Conservation (phyloP, 75 land plant species). For the Selaginella tamariscina region DNA sequence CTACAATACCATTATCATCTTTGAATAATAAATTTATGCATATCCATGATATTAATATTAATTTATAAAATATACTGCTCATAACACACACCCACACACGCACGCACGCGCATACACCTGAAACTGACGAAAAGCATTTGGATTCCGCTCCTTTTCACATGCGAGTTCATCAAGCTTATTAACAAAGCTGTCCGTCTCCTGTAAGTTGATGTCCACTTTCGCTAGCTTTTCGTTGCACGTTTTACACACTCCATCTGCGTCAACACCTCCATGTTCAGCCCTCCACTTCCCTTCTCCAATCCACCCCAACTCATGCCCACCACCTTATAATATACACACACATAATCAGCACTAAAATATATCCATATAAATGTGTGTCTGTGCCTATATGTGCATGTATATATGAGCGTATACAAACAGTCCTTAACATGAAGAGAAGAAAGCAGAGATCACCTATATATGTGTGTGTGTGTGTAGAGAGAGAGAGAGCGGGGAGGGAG, state of each 20-base stretch:
- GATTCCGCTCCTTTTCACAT: conserved; percentile 40
- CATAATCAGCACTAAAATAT: too few species aligned
- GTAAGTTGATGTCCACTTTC: conserved; percentile 66
- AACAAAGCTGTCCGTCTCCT: conserved; percentile 79
- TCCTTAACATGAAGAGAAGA: too few species aligned
- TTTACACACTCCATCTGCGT: conserved; percentile 40
- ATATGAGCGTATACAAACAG: too few species aligned
- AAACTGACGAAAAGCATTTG: conserved; percentile 45
- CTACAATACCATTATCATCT: not conserved
- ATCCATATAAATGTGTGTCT: too few species aligned
- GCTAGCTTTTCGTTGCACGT: conserved; percentile 52
- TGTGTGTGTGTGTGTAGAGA: too few species aligned
- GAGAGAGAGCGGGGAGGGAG: too few species aligned
- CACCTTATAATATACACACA: too few species aligned
- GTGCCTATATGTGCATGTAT: too few species aligned
- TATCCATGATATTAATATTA: too few species aligned
- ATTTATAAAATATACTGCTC: too few species aligned
- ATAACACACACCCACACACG: too few species aligned
- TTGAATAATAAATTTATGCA: not conserved
- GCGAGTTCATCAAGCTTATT: conserved; percentile 53
- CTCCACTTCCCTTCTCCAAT: conserved; percentile 63
- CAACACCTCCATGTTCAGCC: conserved; percentile 31
- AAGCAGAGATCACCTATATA: too few species aligned
- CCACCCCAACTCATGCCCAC: conserved; percentile 98
- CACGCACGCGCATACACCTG: conserved; percentile 70